These are phyloP conservation scores for Candida andamanensis DNA, from an alignment of 805 yeast genomes.

Conservation along the genomic window DNA sequence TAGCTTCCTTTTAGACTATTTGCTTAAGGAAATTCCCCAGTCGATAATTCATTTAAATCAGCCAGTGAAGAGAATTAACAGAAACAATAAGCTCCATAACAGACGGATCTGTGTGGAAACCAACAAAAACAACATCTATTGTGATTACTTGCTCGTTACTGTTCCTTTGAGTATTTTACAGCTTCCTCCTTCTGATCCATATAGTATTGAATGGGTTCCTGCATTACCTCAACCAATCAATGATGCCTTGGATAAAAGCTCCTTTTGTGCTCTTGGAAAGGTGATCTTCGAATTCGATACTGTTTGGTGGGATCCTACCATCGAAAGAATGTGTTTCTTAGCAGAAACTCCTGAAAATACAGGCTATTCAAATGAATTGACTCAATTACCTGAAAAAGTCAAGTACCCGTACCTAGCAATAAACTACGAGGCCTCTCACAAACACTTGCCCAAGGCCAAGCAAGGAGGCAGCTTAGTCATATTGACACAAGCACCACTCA, in stretches of 20 bases:
- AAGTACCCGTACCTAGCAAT: conserved; percentile 58
- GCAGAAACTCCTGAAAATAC: conserved; percentile 10
- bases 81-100: conserved; percentile 13
- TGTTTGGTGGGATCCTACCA: conserved; percentile 40
- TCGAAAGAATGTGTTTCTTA: conserved; percentile 36
- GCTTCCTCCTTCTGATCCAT: conserved; percentile 27
- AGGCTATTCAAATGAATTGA: conserved; percentile 7
- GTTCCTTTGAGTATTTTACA: conserved; percentile 72
- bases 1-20: conserved; percentile 39
- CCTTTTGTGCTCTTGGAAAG: conserved; percentile 39
- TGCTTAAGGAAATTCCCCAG: conserved; percentile 31
- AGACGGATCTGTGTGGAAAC: conserved; percentile 28
- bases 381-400: conserved; percentile 40
- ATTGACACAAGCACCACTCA: conserved; percentile 68
- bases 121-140: conserved; percentile 23
- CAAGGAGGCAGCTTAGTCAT: conserved; percentile 52
- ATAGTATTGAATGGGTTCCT: conserved; percentile 40
- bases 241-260: conserved; percentile 20
- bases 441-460: neutral
- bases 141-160: conserved; percentile 64
- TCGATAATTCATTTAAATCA: conserved; percentile 35
- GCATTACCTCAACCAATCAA: conserved; percentile 15
- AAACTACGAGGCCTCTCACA: conserved; percentile 48
- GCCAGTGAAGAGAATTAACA: conserved; percentile 38
- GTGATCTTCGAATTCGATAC: conserved; percentile 37